Evolutionary conservation across 2,329 filamentous ascomycete genomes (phyloP).

Genomic region (Scedosporium minutisporum): DNA sequence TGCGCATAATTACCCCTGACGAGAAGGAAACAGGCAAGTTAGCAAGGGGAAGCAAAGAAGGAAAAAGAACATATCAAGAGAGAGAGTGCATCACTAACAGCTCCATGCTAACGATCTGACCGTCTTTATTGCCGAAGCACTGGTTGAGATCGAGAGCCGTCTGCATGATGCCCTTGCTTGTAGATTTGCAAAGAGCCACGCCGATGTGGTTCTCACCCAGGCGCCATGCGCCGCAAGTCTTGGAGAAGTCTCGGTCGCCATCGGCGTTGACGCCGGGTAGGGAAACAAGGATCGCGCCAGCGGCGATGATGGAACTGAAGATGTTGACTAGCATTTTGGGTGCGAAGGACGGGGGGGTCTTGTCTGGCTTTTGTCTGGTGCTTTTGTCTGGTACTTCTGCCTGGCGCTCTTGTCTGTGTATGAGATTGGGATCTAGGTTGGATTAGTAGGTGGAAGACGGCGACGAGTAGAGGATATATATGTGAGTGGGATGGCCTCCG

Average conservation of each 20-base stretch:
- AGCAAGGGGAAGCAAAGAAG: neutral
- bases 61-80: neutral
- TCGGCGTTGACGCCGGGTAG: neutral
- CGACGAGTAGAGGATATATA: too few species aligned
- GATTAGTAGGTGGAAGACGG: too few species aligned
- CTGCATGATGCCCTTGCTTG: too few species aligned
- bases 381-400: too few species aligned
- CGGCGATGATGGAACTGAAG: neutral
- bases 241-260: neutral
- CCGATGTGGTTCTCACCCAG: neutral
- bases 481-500: too few species aligned
- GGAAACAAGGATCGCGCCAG: neutral
- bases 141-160: neutral
- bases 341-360: too few species aligned
- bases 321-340: neutral
- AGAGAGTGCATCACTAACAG: neutral
- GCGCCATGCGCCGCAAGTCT: neutral
- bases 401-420: too few species aligned
- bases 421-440: too few species aligned
- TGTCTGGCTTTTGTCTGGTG: too few species aligned
- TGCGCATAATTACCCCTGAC: neutral
- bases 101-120: neutral
- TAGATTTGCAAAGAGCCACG: neutral
- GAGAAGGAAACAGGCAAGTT: neutral
- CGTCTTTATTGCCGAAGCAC: neutral